Percentiles rank a stretch among this genome's conserved stretches.
These are phyloP conservation scores for Noccaea caerulescens DNA, from an alignment of 345 rosid genomes.

Conservation along the genomic window DNA sequence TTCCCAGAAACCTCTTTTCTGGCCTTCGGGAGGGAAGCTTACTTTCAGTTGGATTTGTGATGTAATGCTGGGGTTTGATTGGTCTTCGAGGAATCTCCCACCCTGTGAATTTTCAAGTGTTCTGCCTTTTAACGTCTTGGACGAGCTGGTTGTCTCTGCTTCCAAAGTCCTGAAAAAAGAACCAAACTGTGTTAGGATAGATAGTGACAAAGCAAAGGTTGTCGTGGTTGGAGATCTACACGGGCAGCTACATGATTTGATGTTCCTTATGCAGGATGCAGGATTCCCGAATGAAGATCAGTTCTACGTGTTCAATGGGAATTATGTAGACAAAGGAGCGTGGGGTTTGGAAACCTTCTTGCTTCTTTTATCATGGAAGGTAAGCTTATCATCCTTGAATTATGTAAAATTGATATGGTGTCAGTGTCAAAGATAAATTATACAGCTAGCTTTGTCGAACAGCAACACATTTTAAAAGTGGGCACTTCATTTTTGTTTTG, in stretches of 20 bases:
- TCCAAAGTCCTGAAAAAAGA: constrained; percentile 45
- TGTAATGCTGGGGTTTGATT: constrained; percentile 48
- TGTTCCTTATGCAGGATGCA: constrained; percentile 47
- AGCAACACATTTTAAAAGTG: background rate
- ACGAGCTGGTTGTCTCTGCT: constrained; percentile 42
- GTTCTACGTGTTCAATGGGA: constrained; percentile 47
- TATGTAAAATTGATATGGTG: background rate
- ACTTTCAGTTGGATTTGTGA: constrained; percentile 51
- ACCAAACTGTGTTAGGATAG: constrained; percentile 45
- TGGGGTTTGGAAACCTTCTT: constrained; percentile 48
- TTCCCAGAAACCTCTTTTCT: constrained; percentile 46
- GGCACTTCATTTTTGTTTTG: constrained; percentile 4
- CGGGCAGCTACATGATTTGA: constrained; percentile 49
- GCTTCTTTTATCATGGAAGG: constrained; percentile 48
- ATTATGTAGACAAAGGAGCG: constrained; percentile 46
- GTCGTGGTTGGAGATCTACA: constrained; percentile 48
- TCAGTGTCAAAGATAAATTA: background rate
- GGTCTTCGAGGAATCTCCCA: constrained; percentile 48
- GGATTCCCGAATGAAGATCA: constrained; percentile 46
- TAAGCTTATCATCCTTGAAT: constrained; percentile 20
- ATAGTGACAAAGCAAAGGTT: constrained; percentile 47
- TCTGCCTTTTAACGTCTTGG: constrained; percentile 41
- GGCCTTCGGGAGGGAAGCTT: constrained; percentile 47
- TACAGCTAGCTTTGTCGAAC: background rate
- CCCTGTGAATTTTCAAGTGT: constrained; percentile 44